phyloP scores from a whole-genome alignment of 371 early-diverging fungal species.

The Chytridiales sp. region DNA sequence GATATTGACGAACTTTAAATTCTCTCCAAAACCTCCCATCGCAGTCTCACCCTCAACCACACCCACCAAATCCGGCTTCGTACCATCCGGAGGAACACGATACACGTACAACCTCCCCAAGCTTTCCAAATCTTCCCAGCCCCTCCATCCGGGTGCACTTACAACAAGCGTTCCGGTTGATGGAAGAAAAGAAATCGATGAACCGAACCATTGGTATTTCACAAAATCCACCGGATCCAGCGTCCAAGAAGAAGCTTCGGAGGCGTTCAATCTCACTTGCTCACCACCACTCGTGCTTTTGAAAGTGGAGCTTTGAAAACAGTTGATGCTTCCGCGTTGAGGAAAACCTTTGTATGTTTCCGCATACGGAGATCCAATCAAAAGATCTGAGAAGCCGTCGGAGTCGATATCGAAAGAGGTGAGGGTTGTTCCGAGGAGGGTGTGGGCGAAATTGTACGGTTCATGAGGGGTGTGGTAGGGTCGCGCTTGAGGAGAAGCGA shows the following conservation, averaged over 20 bases:
- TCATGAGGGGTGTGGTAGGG: constrained; percentile 2
- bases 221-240: neutral
- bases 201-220: no score
- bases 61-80: neutral
- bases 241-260: neutral
- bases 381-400: constrained; percentile 65
- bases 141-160: constrained; percentile 24
- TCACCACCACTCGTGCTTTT: no score
- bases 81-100: neutral
- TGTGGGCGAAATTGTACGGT: constrained; percentile 12
- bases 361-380: constrained; percentile 69
- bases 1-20: constrained; percentile 4
- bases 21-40: constrained; percentile 21
- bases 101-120: constrained; percentile 15
- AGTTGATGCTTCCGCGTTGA: neutral
- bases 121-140: neutral
- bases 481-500: constrained; percentile 4
- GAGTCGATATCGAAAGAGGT: constrained; percentile 64
- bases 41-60: neutral
- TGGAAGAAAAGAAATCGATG: neutral
- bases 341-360: constrained; percentile 20
- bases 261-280: neutral
- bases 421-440: constrained; percentile 59
- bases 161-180: constrained; percentile 13
- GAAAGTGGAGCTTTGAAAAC: no score